These are phyloP conservation scores for Arthonia radiata DNA, from an alignment of 495 filamentous ascomycete species.

Conservation along the genomic window DNA sequence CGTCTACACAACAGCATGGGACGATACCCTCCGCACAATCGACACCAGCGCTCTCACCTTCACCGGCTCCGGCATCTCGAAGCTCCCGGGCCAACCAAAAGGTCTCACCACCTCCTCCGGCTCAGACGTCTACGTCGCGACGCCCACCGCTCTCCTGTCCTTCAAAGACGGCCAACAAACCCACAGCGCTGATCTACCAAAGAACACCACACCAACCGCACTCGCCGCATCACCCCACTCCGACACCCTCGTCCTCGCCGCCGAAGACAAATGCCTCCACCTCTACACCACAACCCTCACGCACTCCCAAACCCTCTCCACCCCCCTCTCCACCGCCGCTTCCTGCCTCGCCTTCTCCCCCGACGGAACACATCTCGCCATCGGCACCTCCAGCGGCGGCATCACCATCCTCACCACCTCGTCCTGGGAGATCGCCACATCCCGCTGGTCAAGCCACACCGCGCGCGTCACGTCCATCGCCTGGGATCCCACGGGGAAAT, in stretches of 20 bases:
- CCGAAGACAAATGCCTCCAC: slow-evolving; percentile 41
- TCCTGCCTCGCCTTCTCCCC: slow-evolving; percentile 54
- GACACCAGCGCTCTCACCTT: slow-evolving; percentile 35
- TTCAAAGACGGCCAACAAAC: slow-evolving; percentile 29
- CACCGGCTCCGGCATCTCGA: slow-evolving; percentile 20
- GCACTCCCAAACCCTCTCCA: slow-evolving; percentile 20
- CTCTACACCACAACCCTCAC: slow-evolving; percentile 35
- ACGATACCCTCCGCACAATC: slow-evolving; percentile 69
- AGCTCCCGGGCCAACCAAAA: slow-evolving; percentile 36
- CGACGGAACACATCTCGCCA: slow-evolving; percentile 45
- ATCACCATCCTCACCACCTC: slow-evolving; percentile 49
- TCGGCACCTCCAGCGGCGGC: slow-evolving; percentile 64
- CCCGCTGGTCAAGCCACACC: slow-evolving; percentile 82
- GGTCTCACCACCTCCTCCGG: slow-evolving; percentile 22
- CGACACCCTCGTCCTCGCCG: slow-evolving; percentile 46
- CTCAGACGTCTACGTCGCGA: slow-evolving; percentile 35
- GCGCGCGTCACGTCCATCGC: slow-evolving; percentile 58
- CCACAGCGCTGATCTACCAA: slow-evolving; percentile 16
- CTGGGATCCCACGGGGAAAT: slow-evolving; percentile 53
- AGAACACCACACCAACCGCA: slow-evolving; percentile 33
- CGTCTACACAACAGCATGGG: slow-evolving; percentile 78
- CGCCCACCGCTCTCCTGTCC: slow-evolving; percentile 36
- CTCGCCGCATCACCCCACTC: slow-evolving; percentile 34
- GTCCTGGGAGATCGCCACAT: slow-evolving; percentile 32
- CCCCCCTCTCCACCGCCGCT: slow-evolving; percentile 25